Conservation (phyloP, 2,329 filamentous ascomycete genomes). For the Claviceps sorghi region DNA sequence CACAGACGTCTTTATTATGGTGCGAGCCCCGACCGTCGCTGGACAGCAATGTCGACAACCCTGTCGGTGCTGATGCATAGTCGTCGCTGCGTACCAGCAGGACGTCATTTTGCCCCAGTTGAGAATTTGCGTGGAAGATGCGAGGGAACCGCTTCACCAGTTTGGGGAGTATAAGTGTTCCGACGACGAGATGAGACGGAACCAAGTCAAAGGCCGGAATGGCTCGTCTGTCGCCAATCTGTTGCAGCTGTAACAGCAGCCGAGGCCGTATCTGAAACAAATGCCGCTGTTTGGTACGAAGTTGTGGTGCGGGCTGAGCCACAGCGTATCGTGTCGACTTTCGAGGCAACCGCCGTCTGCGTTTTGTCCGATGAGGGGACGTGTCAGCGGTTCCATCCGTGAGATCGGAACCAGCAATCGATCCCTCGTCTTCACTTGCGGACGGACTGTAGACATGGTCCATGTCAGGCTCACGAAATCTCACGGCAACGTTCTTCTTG, state of each 20-base stretch:
- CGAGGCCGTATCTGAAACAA: constrained; percentile 53
- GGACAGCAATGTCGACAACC: constrained; percentile 12
- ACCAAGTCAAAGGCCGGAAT: constrained; percentile 60
- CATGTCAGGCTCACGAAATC: constrained; percentile 27
- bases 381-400: constrained; percentile 32
- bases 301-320: constrained; percentile 49
- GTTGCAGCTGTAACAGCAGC: constrained; percentile 57
- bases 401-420: constrained; percentile 24
- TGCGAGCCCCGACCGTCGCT: constrained; percentile 32
- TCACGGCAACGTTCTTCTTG: constrained; percentile 28
- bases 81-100: constrained; percentile 58
- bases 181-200: constrained; percentile 45
- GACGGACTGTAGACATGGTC: constrained; percentile 12
- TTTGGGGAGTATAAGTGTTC: constrained; percentile 41
- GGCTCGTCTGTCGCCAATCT: constrained; percentile 46
- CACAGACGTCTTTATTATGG: constrained; percentile 42
- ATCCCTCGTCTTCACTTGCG: constrained; percentile 36
- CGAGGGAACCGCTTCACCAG: constrained; percentile 47
- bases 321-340: constrained; percentile 51
- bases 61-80: constrained; percentile 29
- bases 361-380: constrained; percentile 22
- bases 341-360: constrained; percentile 32
- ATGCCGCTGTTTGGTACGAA: constrained; percentile 46
- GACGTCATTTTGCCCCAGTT: constrained; percentile 53
- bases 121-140: constrained; percentile 47